These are phyloP conservation scores for Penicillium sclerotiorum DNA, from an alignment of 2,329 filamentous ascomycete genomes.

Conservation along the genomic window DNA sequence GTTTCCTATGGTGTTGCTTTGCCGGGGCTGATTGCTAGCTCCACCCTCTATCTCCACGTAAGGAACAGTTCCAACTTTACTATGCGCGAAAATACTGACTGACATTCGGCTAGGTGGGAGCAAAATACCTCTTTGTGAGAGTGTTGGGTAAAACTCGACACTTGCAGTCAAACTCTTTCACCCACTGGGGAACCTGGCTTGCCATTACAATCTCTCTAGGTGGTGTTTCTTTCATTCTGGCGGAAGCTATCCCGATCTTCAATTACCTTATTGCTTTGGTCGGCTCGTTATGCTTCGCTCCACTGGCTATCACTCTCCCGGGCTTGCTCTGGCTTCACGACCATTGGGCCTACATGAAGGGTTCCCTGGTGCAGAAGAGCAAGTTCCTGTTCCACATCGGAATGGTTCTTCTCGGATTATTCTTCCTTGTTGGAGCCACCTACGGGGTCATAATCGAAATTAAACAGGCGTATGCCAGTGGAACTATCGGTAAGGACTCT, in stretches of 20 bases:
- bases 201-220: slow-evolving; percentile 47
- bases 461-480: slow-evolving; percentile 22
- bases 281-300: slow-evolving; percentile 54
- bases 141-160: slow-evolving; percentile 54
- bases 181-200: slow-evolving; percentile 57
- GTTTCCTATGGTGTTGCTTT: slow-evolving; percentile 62
- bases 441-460: slow-evolving; percentile 26
- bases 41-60: slow-evolving; percentile 45
- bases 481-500: slow-evolving; percentile 21
- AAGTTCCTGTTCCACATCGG: slow-evolving; percentile 44
- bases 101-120: slow-evolving; percentile 42
- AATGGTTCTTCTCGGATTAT: slow-evolving; percentile 47
- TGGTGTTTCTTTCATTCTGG: slow-evolving; percentile 51
- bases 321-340: slow-evolving; percentile 56
- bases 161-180: slow-evolving; percentile 51
- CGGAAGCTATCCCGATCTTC: slow-evolving; percentile 56
- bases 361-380: slow-evolving; percentile 38
- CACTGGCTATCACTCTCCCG: slow-evolving; percentile 51
- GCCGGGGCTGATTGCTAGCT: slow-evolving; percentile 55
- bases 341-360: slow-evolving; percentile 44
- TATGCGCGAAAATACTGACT: background rate
- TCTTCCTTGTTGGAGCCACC: slow-evolving; percentile 50
- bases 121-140: slow-evolving; percentile 59
- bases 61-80: background rate
- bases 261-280: slow-evolving; percentile 54